Conservation (phyloP, 75 land plant genomes). For the Selaginella tamariscina region DNA sequence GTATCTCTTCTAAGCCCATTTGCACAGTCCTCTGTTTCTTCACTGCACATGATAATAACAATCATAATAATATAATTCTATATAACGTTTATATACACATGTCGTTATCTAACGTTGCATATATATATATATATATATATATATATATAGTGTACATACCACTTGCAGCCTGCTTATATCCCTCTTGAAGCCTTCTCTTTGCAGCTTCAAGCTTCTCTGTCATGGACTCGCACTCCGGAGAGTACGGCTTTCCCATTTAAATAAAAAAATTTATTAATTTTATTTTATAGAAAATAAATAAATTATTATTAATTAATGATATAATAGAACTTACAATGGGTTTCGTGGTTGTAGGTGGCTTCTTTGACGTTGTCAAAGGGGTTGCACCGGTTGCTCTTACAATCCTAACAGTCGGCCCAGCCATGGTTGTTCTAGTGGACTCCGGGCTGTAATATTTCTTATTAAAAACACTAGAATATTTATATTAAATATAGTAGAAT, state of each 20-base stretch:
- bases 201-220: conserved; percentile 2
- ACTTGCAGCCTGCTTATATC: conserved; percentile 10
- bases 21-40: conserved; percentile 13
- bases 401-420: neutral
- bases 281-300: neutral
- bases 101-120: neutral
- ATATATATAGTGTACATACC: neutral
- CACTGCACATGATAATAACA: conserved; percentile 5
- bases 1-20: neutral
- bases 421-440: neutral
- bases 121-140: neutral
- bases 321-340: neutral
- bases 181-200: conserved; percentile 1
- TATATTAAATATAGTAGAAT: too few relatives aligned
- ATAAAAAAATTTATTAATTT: neutral
- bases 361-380: neutral
- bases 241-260: neutral
- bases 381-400: neutral
- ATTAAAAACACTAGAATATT: too few relatives aligned
- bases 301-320: neutral
- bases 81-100: neutral
- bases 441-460: neutral
- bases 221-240: neutral
- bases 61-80: too few relatives aligned
- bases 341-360: neutral